Percentiles rank a stretch among this genome's conserved stretches.
Conservation (phyloP, 2,329 filamentous ascomycete species). For the Grosmannia serpens region DNA sequence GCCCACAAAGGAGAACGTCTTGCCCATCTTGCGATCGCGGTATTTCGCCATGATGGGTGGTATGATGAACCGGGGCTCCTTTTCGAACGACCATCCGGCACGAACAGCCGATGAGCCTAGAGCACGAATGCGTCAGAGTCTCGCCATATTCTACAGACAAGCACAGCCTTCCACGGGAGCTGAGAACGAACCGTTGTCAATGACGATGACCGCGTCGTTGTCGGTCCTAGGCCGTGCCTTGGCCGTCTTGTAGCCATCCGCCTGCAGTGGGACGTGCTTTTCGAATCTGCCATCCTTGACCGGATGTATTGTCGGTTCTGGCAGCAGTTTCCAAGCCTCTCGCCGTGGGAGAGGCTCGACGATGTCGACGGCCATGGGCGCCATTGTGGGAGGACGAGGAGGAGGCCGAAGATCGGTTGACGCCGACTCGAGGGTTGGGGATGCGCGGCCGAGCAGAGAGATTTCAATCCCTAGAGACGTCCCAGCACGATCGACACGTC, state of each 20-base stretch:
- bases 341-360: constrained; percentile 28
- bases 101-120: constrained; percentile 78
- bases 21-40: constrained; percentile 83
- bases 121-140: background rate
- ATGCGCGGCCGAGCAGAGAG: too few relatives aligned
- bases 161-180: background rate
- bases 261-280: constrained; percentile 38
- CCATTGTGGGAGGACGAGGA: constrained; percentile 24
- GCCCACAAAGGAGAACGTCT: constrained; percentile 86
- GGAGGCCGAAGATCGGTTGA: background rate
- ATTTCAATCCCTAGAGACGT: background rate
- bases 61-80: constrained; percentile 64
- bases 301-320: constrained; percentile 45
- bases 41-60: constrained; percentile 92
- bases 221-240: constrained; percentile 37
- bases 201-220: constrained; percentile 70
- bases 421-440: too few relatives aligned
- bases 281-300: constrained; percentile 53
- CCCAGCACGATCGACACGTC: background rate
- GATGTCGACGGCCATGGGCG: constrained; percentile 41
- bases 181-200: constrained; percentile 71
- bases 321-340: constrained; percentile 32
- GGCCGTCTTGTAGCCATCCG: constrained; percentile 62
- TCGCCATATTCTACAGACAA: background rate
- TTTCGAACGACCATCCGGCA: constrained; percentile 92